Evolutionary conservation across 2,329 filamentous ascomycete genomes (phyloP), one percentile per base, ranked within the genome.

Genomic region (Colletotrichum aenigma): DNA sequence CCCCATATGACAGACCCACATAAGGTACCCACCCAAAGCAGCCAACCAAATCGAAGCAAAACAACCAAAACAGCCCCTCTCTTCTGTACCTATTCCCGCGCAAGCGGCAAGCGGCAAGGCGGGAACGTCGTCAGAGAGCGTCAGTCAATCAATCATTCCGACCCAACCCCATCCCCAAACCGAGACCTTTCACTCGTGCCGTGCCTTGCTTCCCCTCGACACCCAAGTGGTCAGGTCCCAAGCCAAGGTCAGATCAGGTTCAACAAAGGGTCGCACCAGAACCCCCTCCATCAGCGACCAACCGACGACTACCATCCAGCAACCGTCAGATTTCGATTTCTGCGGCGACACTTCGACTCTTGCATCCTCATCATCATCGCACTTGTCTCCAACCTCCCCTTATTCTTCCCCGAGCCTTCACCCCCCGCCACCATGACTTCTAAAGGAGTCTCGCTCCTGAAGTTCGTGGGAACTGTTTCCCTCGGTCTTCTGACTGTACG

Each of bases 401-500:
- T 24, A 13, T 9, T 65, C 28, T 21, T 32, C 48, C 28, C 34
- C 34, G 68, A 70, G 56, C 28, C 67, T 58, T 66, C 30, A 38
- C 34, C 65, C 28, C 71, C 74, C 69, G 76, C 74, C 76, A 79
- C 83, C 85, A 94, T 95, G 91, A 89, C 91, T 80, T 91, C 90
- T 80, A 92, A 89, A 81, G 92, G 92, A 82, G 89, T 98, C 82
- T 93, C 95, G 71, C 87, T 94, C 84, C 92, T 94, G 87, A 98
- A 98, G 88, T 98, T 98, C 84, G 94, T 98, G 79, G 96, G 96
- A 82, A 97, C 95, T 67, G 91, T 98, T 79, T 96, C 94, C 80
- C 90, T 98, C 74, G 96, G 96, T 78, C 90, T 98, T 73, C 87
- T 98, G 84, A 98, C 96, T 75, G 96, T 98, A 91, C 81, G 94